Evolutionary conservation across 179 eudicot genomes (phyloP).

Genomic region (Beta corolliflora): DNA sequence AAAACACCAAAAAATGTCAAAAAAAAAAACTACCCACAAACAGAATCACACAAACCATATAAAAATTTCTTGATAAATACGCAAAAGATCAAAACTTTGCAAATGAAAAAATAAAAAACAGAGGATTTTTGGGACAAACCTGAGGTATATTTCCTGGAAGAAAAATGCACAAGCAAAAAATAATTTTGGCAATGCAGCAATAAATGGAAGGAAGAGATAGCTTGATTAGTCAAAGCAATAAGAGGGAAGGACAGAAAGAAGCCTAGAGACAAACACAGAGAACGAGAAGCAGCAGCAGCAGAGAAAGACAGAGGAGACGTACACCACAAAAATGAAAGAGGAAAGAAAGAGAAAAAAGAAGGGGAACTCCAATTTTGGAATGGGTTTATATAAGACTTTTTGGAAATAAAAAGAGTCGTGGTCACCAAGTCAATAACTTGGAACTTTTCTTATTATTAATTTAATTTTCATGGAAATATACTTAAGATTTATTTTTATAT

Average conservation of each 20-base stretch:
- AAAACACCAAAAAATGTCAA: neutral
- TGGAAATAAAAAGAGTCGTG: slow-evolving; percentile 27
- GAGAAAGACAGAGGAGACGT: slow-evolving; percentile 22
- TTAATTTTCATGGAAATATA: slow-evolving; percentile 4
- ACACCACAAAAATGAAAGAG: slow-evolving; percentile 5
- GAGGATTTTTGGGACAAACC: slow-evolving; percentile 23
- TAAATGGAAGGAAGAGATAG: neutral
- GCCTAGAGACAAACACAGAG: slow-evolving; percentile 30
- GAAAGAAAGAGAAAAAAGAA: slow-evolving; percentile 15
- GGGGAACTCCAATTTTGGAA: slow-evolving; percentile 1
- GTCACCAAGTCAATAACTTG: slow-evolving; percentile 37
- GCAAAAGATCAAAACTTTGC: neutral
- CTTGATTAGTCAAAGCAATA: neutral
- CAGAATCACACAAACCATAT: slow-evolving; percentile 7
- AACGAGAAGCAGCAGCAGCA: slow-evolving; percentile 26
- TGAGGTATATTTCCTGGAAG: neutral
- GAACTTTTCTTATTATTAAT: slow-evolving; percentile 5
- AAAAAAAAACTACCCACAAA: neutral
- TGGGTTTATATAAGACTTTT: slow-evolving; percentile 36
- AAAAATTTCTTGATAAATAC: neutral
- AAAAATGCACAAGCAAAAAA: neutral
- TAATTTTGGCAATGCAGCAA: slow-evolving; percentile 21
- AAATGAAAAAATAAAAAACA: neutral
- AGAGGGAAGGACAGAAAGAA: slow-evolving; percentile 20
- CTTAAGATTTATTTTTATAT: neutral